Conservation (phyloP, 768 basidiomycete species). For the Russula emetica region DNA sequence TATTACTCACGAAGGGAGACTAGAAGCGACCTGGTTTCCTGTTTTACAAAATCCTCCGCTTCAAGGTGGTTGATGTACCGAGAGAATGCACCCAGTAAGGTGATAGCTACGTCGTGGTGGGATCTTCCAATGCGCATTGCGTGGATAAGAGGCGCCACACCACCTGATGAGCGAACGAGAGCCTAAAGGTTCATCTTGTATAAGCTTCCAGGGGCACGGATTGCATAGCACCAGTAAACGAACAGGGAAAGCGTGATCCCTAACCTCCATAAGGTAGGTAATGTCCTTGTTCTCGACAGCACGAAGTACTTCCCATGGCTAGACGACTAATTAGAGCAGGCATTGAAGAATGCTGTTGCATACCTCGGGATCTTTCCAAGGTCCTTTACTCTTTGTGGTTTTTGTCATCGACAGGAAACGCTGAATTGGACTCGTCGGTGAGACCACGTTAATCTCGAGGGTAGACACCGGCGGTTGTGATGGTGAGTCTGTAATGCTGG, state of each 20-base stretch:
- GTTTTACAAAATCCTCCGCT: conserved; percentile 67
- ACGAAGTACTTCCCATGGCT: conserved; percentile 68
- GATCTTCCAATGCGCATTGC: conserved; percentile 77
- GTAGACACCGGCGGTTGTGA: conserved; percentile 23
- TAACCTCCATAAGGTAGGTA: conserved; percentile 74
- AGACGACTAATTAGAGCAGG: neutral
- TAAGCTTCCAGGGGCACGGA: neutral
- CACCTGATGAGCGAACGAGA: conserved; percentile 78
- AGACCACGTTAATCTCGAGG: conserved; percentile 8
- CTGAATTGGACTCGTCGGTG: conserved; percentile 21
- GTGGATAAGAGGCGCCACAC: conserved; percentile 85
- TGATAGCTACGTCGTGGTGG: conserved; percentile 78
- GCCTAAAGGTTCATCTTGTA: conserved; percentile 41
- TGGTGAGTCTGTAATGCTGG: conserved; percentile 38
- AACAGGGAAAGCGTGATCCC: conserved; percentile 77
- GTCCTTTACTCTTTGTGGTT: conserved; percentile 19
- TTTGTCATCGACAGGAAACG: conserved; percentile 28
- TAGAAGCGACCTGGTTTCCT: conserved; percentile 63
- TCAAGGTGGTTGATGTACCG: conserved; percentile 87
- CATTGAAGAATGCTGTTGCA: neutral
- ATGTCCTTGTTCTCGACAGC: conserved; percentile 86
- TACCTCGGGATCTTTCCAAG: conserved; percentile 28
- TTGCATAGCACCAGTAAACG: conserved; percentile 31
- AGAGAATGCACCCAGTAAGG: conserved; percentile 86
- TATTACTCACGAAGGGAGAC: conserved; percentile 67